Conservation (phyloP, 1,139 yeast genomes). For the Pichia cactophila region DNA sequence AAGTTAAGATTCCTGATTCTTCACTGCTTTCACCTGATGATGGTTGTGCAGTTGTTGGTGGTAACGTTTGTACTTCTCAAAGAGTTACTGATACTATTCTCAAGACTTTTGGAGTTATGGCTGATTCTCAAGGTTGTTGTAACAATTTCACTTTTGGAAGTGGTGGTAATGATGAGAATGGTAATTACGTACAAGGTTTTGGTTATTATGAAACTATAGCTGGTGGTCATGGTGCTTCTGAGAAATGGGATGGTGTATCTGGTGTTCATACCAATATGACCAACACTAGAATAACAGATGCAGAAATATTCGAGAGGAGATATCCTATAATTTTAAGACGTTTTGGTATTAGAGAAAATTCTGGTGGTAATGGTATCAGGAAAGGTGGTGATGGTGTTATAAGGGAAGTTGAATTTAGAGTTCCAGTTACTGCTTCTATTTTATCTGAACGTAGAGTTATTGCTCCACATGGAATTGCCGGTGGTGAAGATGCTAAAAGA, state of each 20-base stretch:
- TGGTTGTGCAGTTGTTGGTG: constrained; percentile 42
- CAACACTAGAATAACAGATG: constrained; percentile 35
- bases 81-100: constrained; percentile 36
- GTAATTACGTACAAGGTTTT: constrained; percentile 33
- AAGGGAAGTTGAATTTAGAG: constrained; percentile 31
- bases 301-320: constrained; percentile 33
- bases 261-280: constrained; percentile 44
- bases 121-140: constrained; percentile 40
- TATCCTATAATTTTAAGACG: constrained; percentile 32
- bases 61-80: constrained; percentile 43
- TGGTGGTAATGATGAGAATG: constrained; percentile 31
- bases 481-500: constrained; percentile 34
- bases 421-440: constrained; percentile 30
- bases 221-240: constrained; percentile 40
- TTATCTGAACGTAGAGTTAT: constrained; percentile 32
- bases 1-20: constrained; percentile 34
- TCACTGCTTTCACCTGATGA: constrained; percentile 36
- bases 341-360: constrained; percentile 26
- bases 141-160: constrained; percentile 40
- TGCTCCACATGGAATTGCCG: constrained; percentile 32
- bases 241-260: constrained; percentile 30
- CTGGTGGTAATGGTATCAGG: constrained; percentile 30
- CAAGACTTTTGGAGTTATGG: constrained; percentile 37
- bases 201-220: constrained; percentile 45
- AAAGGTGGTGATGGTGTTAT: constrained; percentile 33